Evolutionary conservation across 2,329 filamentous ascomycete genomes (phyloP), one percentile per base, ranked within the genome.

Genomic region (Phyllosticta citrichinensis): DNA sequence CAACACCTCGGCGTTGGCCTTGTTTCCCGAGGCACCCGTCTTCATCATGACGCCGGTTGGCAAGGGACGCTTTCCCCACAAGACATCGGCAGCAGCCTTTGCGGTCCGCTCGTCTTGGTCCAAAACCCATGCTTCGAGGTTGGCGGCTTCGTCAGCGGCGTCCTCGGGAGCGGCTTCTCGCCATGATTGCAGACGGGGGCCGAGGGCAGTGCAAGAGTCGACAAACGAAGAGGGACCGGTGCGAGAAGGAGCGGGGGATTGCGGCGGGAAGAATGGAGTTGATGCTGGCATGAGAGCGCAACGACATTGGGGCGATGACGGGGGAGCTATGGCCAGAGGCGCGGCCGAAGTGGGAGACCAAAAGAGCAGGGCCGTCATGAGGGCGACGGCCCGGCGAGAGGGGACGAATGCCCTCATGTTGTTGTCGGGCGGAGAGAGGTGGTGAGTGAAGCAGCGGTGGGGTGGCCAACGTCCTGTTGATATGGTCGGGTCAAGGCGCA

Each of bases 211-310:
- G 17, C 55, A 61, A 25, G 59, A 53, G 59, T 61, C 54, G 40
- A 47, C 40, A n/a, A 47, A 47, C 14, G 40, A 47, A 17, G 40
- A 47, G 6, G 40, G n/a, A 8, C 40, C 40, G 54, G 59, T 56
- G 20, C 56, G 50, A 9, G 52, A n/a, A 27, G 50, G 30, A 27
- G 35, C 30, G 19, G 59, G 27, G 1, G 59, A 61, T 6, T 54
- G 35, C 27, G 59, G 50, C 25, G 59, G 55, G 30, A 61, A 61
- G 55, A 61, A 61, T 14, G 59, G 59, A 33, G 59, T 61, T 35
- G 35, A 52, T 12, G 22, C 50, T 19, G 59, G 59, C 59, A 57
- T 57, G 25, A 61, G 53, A 22, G 59, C 55, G 55, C 59, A 61
- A 47, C 59, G 59, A 14, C 59, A 61, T 51, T 61, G 59, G 27